Conservation (phyloP, 441 rosid species). For the Iberis amara region DNA sequence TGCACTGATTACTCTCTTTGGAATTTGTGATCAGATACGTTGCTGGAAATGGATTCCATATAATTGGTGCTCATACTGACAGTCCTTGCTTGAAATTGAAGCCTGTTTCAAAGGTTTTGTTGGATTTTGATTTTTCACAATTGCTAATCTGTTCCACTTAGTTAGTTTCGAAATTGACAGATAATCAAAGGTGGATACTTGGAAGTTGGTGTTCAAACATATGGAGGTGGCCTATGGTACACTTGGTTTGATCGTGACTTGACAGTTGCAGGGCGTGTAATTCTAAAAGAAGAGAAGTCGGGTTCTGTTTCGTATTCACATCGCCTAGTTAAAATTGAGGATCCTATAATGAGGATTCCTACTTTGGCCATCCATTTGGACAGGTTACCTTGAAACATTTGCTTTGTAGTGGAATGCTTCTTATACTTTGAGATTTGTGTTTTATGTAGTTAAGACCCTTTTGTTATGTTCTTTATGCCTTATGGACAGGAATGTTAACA, state of each 20-base stretch:
- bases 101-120: conserved; percentile 78
- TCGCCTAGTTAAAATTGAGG: conserved; percentile 64
- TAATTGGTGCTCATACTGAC: conserved; percentile 91
- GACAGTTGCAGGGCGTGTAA: conserved; percentile 86
- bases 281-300: conserved; percentile 53
- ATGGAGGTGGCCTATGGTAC: conserved; percentile 94
- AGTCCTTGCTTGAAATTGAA: conserved; percentile 94
- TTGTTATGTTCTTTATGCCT: conserved; percentile 9
- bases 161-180: conserved; percentile 33
- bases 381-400: conserved; percentile 42
- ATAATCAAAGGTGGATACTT: conserved; percentile 70
- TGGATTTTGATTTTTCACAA: too few relatives aligned
- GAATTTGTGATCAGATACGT: conserved; percentile 47
- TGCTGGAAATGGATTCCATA: conserved; percentile 86
- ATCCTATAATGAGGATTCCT: conserved; percentile 91
- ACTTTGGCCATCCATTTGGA: conserved; percentile 93
- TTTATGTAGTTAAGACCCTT: not conserved
- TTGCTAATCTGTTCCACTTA: not conserved
- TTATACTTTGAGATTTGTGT: not conserved
- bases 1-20: too few relatives aligned
- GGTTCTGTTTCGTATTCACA: conserved; percentile 62
- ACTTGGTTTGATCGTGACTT: conserved; percentile 98
- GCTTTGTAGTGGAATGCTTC: not conserved
- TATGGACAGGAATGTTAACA: conserved; percentile 56
- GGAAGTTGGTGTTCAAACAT: conserved; percentile 88